These are phyloP conservation scores for Papilionanthe hybrid DNA, from an alignment of 116 monocot genomes.

Conservation along the genomic window DNA sequence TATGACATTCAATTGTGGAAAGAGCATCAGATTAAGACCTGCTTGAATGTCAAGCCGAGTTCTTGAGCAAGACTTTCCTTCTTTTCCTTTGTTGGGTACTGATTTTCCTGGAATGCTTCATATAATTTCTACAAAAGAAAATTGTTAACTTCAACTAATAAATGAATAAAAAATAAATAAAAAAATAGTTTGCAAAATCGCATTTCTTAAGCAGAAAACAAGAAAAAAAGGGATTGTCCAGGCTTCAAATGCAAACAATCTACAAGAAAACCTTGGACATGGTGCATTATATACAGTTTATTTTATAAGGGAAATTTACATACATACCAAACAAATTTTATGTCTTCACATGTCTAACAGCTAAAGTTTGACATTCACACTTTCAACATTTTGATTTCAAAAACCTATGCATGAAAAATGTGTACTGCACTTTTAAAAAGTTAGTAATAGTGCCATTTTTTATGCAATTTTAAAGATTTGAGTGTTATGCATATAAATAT, in stretches of 20 bases:
- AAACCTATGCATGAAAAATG: no score
- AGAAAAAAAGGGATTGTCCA: background rate
- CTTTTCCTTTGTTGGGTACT: slow-evolving; percentile 45
- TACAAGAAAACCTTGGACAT: background rate
- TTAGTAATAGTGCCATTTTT: no score
- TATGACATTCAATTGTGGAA: background rate
- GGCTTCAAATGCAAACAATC: background rate
- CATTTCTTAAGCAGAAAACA: background rate
- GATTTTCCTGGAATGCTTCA: slow-evolving; percentile 53
- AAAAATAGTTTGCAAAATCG: background rate
- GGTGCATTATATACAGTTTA: background rate
- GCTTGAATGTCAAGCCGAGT: slow-evolving; percentile 38
- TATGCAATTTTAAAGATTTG: no score
- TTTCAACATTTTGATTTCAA: no score
- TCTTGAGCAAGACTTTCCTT: slow-evolving; percentile 58
- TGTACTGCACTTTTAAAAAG: no score
- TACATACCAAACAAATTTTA: no score
- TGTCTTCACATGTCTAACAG: no score
- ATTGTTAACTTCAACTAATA: background rate
- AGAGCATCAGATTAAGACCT: slow-evolving; percentile 31
- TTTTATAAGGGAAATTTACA: no score
- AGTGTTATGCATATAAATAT: no score
- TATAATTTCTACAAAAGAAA: slow-evolving; percentile 46
- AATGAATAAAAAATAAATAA: background rate
- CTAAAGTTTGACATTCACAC: no score